Percentiles rank a stretch among this genome's conserved stretches.
phyloP scores from a whole-genome alignment of 2,329 filamentous ascomycete species.

The Aphanocladium album region DNA sequence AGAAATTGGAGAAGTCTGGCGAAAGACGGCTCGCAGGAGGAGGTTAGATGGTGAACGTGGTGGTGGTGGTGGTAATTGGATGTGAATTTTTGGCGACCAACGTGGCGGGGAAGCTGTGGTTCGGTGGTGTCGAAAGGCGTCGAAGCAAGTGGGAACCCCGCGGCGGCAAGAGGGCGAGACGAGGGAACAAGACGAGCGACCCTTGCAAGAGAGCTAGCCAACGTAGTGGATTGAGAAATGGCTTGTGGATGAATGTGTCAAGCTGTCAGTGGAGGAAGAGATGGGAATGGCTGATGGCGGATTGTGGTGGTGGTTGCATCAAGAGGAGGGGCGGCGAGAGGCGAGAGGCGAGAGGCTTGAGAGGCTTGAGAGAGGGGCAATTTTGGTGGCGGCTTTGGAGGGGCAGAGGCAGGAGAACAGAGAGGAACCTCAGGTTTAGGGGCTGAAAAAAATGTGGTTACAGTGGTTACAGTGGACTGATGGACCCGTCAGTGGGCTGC shows the following conservation, averaged over 20 bases:
- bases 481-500: neutral
- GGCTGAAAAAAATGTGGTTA: neutral
- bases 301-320: neutral
- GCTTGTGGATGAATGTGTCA: neutral
- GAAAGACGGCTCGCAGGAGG: neutral
- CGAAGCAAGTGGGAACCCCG: neutral
- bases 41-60: neutral
- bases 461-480: neutral
- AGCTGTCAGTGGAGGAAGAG: neutral
- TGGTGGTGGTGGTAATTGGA: neutral
- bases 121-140: neutral
- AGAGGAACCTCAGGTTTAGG: too few relatives aligned
- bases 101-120: conserved; percentile 2
- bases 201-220: neutral
- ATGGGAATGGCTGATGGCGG: neutral
- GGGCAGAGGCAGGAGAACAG: too few relatives aligned
- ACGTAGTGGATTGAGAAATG: neutral
- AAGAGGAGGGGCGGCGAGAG: neutral
- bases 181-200: neutral
- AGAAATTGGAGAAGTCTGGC: neutral
- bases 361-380: too few relatives aligned
- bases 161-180: neutral
- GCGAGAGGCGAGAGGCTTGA: too few relatives aligned
- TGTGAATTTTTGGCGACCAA: neutral
- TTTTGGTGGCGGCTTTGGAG: too few relatives aligned